phyloP scores from a whole-genome alignment of 352 stramenopile genomes.

The Elongisporangium anandrum region DNA sequence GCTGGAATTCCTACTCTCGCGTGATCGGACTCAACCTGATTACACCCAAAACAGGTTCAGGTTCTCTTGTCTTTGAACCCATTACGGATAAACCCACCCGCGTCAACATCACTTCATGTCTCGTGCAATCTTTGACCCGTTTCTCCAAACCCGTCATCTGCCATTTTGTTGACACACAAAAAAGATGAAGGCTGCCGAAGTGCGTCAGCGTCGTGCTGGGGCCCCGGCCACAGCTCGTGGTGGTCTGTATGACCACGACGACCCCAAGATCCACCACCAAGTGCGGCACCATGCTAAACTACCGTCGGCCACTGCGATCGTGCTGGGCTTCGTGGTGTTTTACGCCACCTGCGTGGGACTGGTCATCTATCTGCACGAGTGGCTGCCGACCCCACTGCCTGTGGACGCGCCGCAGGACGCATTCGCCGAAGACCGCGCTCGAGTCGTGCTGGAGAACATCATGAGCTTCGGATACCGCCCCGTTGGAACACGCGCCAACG shows the following conservation, averaged over 20 bases:
- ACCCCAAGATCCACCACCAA: not conserved
- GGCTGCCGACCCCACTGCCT: slow-evolving; percentile 39
- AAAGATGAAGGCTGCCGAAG: not conserved
- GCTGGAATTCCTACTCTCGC: not conserved
- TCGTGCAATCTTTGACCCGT: too few relatives aligned
- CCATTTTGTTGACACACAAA: not conserved
- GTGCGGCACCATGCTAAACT: not conserved
- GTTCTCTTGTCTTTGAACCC: not conserved
- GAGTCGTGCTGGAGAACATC: slow-evolving; percentile 54
- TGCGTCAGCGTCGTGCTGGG: not conserved
- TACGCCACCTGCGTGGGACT: slow-evolving; percentile 27
- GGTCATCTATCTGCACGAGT: slow-evolving; percentile 44
- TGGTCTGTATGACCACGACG: not conserved
- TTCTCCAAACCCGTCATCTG: not conserved
- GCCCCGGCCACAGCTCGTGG: not conserved
- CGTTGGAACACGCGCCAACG: slow-evolving; percentile 59
- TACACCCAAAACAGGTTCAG: not conserved
- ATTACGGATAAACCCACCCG: not conserved
- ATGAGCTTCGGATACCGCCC: slow-evolving; percentile 72
- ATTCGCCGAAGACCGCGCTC: slow-evolving; percentile 58
- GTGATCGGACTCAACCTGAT: not conserved
- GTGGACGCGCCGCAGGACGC: slow-evolving; percentile 25
- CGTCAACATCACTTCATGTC: too few relatives aligned
- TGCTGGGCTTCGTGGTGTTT: slow-evolving; percentile 42
- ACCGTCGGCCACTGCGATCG: slow-evolving; percentile 5